phyloP scores from a whole-genome alignment of 192 early-diverging fungal genomes.

The Rhizophagus clarus region DNA sequence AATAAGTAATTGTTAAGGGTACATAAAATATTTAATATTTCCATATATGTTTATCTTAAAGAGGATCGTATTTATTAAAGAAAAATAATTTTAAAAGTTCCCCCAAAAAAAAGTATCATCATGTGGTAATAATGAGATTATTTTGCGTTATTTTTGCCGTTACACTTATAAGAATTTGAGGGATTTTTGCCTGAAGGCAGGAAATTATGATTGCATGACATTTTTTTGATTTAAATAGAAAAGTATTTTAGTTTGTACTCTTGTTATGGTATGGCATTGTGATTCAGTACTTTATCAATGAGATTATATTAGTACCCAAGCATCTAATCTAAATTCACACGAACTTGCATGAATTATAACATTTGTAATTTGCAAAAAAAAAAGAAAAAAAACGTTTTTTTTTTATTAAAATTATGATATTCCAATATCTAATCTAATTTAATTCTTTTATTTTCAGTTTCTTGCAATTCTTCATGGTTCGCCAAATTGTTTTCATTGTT shows the following conservation, averaged over 20 bases:
- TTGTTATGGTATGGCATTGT: too few species aligned
- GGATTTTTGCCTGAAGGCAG: neutral
- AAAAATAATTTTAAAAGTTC: neutral
- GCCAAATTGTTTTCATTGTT: neutral
- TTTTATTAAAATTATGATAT: too few species aligned
- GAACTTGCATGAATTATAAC: too few species aligned
- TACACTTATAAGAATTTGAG: neutral
- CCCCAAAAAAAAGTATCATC: neutral
- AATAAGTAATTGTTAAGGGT: too few species aligned
- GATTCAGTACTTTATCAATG: too few species aligned
- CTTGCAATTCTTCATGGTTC: neutral
- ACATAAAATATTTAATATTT: neutral
- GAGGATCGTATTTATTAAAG: neutral
- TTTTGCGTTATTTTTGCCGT: too few species aligned
- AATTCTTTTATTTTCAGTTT: neutral
- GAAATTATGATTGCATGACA: neutral
- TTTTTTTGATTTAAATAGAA: neutral
- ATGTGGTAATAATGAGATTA: neutral
- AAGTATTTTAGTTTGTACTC: too few species aligned
- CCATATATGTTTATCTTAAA: neutral
- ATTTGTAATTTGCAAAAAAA: too few species aligned
- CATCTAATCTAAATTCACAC: too few species aligned
- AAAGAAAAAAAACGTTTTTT: too few species aligned
- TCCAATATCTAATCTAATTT: neutral
- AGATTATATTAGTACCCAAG: too few species aligned